Base-by-base conservation (phyloP, 805 yeast species). In the Candida awuae region DNA sequence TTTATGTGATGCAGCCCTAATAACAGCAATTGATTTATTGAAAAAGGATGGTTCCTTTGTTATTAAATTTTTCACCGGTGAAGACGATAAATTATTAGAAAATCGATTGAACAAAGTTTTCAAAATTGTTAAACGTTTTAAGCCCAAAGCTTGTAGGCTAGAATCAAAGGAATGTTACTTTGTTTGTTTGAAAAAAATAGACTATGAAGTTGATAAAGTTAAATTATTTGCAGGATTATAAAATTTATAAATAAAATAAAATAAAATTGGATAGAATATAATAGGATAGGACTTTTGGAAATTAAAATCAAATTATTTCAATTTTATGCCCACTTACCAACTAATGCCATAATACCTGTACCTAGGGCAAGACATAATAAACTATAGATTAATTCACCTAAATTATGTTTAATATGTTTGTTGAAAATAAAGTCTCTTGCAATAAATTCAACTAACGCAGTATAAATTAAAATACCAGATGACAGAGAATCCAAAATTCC, bases 1-100 rank as follows among this genome's bases (percentile, higher is more conserved):
- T 54, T 64, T 90, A 21, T 90, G 97, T 58, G 92, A 85, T 51
- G 96, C 96, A 0, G 96, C 95, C 0, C 58, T 92, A 37, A 68
- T 84, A 6, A 69, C 88, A 35, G 80, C 94, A 1, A 68, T 80
- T 38, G 81, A 77, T 44, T 60, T 84, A n/a, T 61, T 92, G 20
- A 75, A 67, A 44, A 74, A 77, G 4, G 73, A 74, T 20, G 98
- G 98, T 1, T 52, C 65, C 9, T 73, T 85, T 52, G 80, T 86
- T 12, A 82, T 94, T 66, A 92, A 92, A 59, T 81, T 79, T 50
- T 88, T 74, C 58, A 73, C 88, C 0, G 98, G 98, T 0, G 66
- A 71, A 29, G 95, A 86, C 49, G 97, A 87, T 51, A 54, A 52
- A 12, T 54, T 68, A 4, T 64, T 90, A n/a, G 83, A 83, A 48